phyloP scores from a whole-genome alignment of 2,329 filamentous ascomycete genomes.

The Leptographium radiaticola region DNA sequence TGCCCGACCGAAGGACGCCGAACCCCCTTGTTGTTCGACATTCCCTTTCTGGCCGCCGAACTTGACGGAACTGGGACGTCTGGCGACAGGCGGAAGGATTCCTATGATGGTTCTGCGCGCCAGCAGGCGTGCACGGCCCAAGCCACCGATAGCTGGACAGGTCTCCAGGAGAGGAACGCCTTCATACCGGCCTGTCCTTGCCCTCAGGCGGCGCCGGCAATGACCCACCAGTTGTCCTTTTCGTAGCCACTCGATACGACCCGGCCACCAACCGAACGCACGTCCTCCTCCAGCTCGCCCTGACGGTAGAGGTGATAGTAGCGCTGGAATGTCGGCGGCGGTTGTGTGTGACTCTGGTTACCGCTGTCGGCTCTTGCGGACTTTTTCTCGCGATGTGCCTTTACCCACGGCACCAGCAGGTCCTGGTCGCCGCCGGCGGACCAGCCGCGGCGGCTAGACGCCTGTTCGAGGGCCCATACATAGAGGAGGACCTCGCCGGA shows the following conservation, averaged over 20 bases:
- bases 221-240: slow-evolving; percentile 96
- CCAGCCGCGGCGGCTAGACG: slow-evolving; percentile 76
- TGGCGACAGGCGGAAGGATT: too few relatives aligned
- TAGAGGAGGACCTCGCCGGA: slow-evolving; percentile 66
- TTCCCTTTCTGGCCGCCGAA: too few relatives aligned
- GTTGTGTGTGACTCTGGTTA: slow-evolving; percentile 2
- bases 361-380: slow-evolving; percentile 3
- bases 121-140: too few relatives aligned
- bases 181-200: too few relatives aligned
- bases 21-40: too few relatives aligned
- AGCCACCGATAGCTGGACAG: too few relatives aligned
- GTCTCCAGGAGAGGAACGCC: too few relatives aligned
- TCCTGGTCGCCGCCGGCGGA: slow-evolving; percentile 74
- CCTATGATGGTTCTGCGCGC: too few relatives aligned
- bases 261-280: slow-evolving; percentile 58
- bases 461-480: slow-evolving; percentile 94
- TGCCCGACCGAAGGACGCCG: too few relatives aligned
- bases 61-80: too few relatives aligned
- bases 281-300: slow-evolving; percentile 75
- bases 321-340: slow-evolving; percentile 57
- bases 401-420: slow-evolving; percentile 89
- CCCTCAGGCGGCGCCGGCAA: slow-evolving; percentile 23
- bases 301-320: slow-evolving; percentile 90
- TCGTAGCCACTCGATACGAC: slow-evolving; percentile 81
- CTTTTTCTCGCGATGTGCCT: slow-evolving; percentile 11